Percentiles rank a stretch among this genome's conserved stretches.
Conservation (phyloP, 2,329 filamentous ascomycete genomes). For the Cadophora malorum region DNA sequence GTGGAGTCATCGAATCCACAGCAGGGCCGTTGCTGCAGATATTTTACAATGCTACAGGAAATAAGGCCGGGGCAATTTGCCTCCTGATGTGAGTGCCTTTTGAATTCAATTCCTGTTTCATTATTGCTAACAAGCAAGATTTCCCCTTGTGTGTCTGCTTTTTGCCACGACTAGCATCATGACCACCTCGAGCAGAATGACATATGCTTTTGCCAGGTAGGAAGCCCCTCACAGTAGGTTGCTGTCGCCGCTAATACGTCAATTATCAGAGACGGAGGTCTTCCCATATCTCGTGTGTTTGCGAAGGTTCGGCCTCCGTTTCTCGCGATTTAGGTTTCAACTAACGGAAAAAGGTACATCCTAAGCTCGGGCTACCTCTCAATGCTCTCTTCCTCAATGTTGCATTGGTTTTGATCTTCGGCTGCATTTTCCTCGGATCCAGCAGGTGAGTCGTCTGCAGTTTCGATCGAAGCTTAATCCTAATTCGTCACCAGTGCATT, state of each 20-base stretch:
- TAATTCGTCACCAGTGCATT: constrained; percentile 56
- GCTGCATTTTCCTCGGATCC: constrained; percentile 72
- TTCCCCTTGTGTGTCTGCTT: constrained; percentile 67
- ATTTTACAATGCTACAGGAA: constrained; percentile 55
- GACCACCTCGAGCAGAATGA: constrained; percentile 71
- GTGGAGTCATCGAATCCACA: constrained; percentile 52
- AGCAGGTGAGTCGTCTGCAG: constrained; percentile 44
- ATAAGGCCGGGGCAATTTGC: constrained; percentile 44
- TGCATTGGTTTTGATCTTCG: constrained; percentile 68
- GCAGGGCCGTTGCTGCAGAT: constrained; percentile 58
- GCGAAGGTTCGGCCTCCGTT: constrained; percentile 46
- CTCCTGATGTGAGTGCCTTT: constrained; percentile 35
- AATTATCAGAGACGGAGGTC: constrained; percentile 62
- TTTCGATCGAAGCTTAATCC: not conserved
- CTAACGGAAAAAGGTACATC: constrained; percentile 54
- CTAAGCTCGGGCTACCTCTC: constrained; percentile 66
- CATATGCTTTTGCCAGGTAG: constrained; percentile 64
- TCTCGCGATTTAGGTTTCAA: not conserved
- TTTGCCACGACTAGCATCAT: constrained; percentile 69
- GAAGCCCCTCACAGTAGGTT: no score
- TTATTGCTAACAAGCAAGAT: constrained; percentile 45
- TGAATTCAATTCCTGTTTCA: not conserved
- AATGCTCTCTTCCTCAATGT: constrained; percentile 69
- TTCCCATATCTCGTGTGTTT: constrained; percentile 66
- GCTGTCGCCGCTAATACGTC: not conserved